Evolutionary conservation across 2,329 filamentous ascomycete genomes (phyloP).

Genomic region (Simplicillium sp.): DNA sequence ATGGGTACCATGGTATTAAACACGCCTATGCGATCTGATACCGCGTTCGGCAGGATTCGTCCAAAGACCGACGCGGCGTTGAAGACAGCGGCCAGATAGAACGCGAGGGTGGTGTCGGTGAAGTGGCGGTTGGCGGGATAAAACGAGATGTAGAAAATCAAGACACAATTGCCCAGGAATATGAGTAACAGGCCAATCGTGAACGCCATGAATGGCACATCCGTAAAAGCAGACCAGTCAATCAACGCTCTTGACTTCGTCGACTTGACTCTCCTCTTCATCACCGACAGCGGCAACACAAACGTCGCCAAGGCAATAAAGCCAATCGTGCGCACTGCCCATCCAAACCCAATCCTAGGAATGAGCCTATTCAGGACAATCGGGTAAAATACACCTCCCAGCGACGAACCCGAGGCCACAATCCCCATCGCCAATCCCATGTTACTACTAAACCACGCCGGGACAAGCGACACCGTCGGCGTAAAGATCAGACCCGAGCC

Average conservation of each 20-base stretch:
- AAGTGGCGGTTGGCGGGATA: conserved; percentile 58
- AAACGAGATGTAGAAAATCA: conserved; percentile 57
- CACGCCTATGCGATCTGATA: conserved; percentile 20
- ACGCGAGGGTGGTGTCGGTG: conserved; percentile 47
- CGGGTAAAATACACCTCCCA: conserved; percentile 56
- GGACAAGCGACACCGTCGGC: conserved; percentile 62
- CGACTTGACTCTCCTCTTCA: background rate
- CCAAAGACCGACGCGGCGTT: conserved; percentile 71
- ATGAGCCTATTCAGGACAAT: conserved; percentile 33
- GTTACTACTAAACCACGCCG: conserved; percentile 64
- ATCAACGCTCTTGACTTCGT: background rate
- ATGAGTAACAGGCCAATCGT: conserved; percentile 54
- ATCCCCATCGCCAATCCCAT: conserved; percentile 71
- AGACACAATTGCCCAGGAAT: conserved; percentile 41
- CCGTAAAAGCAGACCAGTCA: conserved; percentile 27
- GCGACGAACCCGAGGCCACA: conserved; percentile 60
- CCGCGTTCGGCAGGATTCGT: conserved; percentile 50
- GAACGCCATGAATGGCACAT: conserved; percentile 47
- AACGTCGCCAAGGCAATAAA: conserved; percentile 32
- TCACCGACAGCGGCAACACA: conserved; percentile 34
- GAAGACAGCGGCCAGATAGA: conserved; percentile 68
- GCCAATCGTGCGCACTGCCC: conserved; percentile 32
- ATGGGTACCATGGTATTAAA: conserved; percentile 16
- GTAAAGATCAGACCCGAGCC: conserved; percentile 70
- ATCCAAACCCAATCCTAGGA: conserved; percentile 30